These are phyloP conservation scores for sorghum (Sorghum bicolor) DNA, from an alignment of 176 grass and related monocot genomes.

Conservation along the genomic window DNA sequence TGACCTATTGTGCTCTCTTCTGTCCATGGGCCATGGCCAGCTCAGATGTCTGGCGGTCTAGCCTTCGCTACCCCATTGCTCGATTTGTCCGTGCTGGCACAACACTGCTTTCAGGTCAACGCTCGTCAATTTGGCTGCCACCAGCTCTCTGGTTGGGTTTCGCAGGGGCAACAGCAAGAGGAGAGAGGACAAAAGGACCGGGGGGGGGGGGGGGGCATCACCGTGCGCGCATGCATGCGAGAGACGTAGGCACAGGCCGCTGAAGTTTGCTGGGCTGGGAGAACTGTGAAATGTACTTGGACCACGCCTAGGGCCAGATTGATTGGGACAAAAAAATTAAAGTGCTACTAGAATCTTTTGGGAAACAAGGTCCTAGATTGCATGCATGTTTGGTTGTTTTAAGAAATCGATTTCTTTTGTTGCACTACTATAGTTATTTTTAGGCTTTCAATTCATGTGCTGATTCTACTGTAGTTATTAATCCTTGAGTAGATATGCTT, in stretches of 20 bases:
- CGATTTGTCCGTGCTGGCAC: neutral
- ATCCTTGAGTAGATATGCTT: neutral
- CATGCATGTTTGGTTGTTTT: neutral
- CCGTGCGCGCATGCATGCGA: neutral
- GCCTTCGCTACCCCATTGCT: no score
- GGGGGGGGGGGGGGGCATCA: neutral
- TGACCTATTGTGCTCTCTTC: neutral
- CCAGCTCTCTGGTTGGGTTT: neutral
- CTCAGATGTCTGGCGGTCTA: neutral
- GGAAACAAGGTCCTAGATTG: neutral
- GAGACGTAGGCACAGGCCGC: neutral
- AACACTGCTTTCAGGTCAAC: neutral
- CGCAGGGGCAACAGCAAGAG: neutral
- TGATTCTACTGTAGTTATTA: neutral
- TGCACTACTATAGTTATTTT: neutral
- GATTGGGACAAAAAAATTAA: neutral
- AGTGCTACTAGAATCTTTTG: neutral
- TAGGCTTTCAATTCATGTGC: neutral
- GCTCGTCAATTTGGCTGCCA: neutral
- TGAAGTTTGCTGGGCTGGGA: no score
- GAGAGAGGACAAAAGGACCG: no score
- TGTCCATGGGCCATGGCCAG: neutral
- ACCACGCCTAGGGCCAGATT: neutral
- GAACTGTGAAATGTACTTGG: neutral
- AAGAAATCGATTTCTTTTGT: neutral